Conservation (phyloP, 2,329 filamentous ascomycete genomes). For the Colletotrichum destructivum region DNA sequence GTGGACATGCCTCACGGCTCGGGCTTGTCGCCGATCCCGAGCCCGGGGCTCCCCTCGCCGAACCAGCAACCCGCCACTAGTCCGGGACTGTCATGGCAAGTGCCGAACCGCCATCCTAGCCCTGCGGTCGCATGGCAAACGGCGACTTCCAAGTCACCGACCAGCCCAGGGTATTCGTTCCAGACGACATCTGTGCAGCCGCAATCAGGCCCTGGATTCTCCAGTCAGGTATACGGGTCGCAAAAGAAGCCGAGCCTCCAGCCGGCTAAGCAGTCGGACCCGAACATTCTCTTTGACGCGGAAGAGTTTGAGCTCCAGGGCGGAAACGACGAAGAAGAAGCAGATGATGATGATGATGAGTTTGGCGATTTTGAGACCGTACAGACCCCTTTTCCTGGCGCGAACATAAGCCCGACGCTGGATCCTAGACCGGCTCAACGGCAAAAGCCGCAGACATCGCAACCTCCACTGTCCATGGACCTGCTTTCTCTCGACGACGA, state of each 20-base stretch:
- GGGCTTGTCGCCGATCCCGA: constrained; percentile 32
- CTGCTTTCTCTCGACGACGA: constrained; percentile 57
- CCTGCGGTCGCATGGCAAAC: constrained; percentile 23
- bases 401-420: constrained; percentile 19
- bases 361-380: constrained; percentile 75
- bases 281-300: constrained; percentile 78
- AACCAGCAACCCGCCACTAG: constrained; percentile 2
- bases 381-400: constrained; percentile 38
- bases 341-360: constrained; percentile 65
- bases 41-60: constrained; percentile 25
- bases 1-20: constrained; percentile 40
- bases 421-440: constrained; percentile 44
- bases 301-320: constrained; percentile 65
- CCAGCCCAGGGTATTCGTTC: constrained; percentile 17
- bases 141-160: constrained; percentile 15
- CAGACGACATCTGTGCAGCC: constrained; percentile 32
- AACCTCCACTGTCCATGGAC: constrained; percentile 54
- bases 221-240: constrained; percentile 18
- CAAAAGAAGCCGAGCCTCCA: constrained; percentile 13
- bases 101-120: constrained; percentile 15
- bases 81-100: constrained; percentile 19
- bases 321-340: constrained; percentile 54
- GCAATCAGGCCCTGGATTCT: constrained; percentile 45
- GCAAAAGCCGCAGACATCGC: constrained; percentile 37
- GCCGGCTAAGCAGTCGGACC: constrained; percentile 49